Conservation (phyloP, 148 eudicot genomes). For the Vaccinium darrowii region DNA sequence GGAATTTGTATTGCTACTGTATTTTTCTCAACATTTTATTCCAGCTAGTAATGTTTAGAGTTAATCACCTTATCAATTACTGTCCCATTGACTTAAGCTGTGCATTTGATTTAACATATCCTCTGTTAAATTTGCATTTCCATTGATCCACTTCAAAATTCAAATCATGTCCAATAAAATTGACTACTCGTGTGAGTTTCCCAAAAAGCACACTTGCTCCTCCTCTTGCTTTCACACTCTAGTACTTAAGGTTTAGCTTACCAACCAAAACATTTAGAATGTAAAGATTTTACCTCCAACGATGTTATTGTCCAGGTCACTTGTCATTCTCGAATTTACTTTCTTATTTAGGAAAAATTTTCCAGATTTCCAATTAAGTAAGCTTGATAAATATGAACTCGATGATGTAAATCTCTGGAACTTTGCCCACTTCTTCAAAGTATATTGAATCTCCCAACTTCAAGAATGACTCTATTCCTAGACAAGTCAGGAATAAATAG, state of each 20-base stretch:
- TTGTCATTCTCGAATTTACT: constrained; percentile 40
- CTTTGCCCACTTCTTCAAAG: constrained; percentile 65
- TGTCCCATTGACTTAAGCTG: background rate
- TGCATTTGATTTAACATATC: background rate
- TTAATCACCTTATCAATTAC: background rate
- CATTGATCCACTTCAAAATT: background rate
- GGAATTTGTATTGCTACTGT: no score
- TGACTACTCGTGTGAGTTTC: background rate
- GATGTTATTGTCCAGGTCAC: constrained; percentile 50
- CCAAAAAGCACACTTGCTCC: background rate
- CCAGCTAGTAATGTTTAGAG: background rate
- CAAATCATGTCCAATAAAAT: background rate
- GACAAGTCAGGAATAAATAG: background rate
- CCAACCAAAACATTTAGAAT: background rate
- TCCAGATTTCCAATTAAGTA: constrained; percentile 70
- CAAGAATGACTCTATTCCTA: constrained; percentile 79
- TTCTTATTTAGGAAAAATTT: constrained; percentile 44
- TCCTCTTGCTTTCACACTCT: background rate
- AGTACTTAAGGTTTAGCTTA: background rate
- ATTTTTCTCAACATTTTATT: background rate
- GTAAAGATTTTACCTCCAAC: constrained; percentile 27
- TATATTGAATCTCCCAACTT: constrained; percentile 96
- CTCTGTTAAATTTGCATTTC: background rate
- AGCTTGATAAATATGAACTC: constrained; percentile 68
- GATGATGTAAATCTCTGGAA: constrained; percentile 63